Base-by-base conservation (phyloP, 176 grass and related monocot genomes). In the Oropetium thomaeum region DNA sequence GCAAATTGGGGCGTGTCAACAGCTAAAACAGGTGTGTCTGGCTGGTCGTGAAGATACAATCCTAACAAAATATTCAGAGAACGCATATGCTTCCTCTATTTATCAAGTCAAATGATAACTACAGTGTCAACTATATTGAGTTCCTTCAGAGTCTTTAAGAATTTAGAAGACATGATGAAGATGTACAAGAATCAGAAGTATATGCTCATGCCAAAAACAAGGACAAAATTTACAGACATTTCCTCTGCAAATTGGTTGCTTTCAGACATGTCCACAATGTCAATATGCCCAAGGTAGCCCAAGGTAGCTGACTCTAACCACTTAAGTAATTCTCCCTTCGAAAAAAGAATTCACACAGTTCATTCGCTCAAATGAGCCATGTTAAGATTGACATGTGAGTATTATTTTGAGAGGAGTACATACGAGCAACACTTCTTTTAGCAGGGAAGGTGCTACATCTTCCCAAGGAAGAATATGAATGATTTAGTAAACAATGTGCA, bases 61-160 rank as follows among this genome's bases (percentile, higher is more conserved):
- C 38, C 43, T 70, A 49, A 5, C 73, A 48, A 16, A 52, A 38
- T 23, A 53, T 53, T 53, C 34, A 33, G 25, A 79, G 73, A 30
- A 31, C n/a, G n/a, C n/a, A 26, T 51, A 25, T 34, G 7, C 25
- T 33, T 22, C 53, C 26, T 57, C 29, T 60, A 22, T 39, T 61
- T 8, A 71, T 65, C 47, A 54, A 8, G 68, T 17, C 51, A 73
- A 76, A 80, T 80, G 83, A 31, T 47, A 67, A 67, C 69, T 68
- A 52, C 58, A 52, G 47, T 23, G 11, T 13, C 69, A 64, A 59
- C 4, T 65, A 32, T 54, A 71, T 55, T 62, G 41, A 23, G 31
- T 63, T 20, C 30, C 1, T 75, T 42, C n/a, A 60, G 28, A 28
- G 20, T 67, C 61, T 78, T 84, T 31, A 19, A 67, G 6, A 32